Percentiles rank a stretch among this genome's conserved stretches.
phyloP scores from a whole-genome alignment of 305 asterid species.

The Ruellia speciosa region DNA sequence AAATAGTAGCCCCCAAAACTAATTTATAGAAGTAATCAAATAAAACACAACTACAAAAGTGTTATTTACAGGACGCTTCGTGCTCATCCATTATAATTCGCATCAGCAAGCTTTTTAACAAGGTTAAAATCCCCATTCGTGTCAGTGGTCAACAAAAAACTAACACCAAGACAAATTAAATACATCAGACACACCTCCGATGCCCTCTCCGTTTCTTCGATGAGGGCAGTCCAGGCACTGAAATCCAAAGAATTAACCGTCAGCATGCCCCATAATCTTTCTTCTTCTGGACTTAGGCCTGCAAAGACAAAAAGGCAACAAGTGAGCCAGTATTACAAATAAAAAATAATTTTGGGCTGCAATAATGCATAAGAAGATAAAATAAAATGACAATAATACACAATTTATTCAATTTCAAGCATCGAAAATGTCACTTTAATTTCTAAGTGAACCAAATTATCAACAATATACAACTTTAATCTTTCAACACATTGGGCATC shows the following conservation, averaged over 20 bases:
- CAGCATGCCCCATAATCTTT: constrained; percentile 89
- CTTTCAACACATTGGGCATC: background rate
- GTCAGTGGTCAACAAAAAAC: background rate
- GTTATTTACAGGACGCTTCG: background rate
- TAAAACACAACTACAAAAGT: background rate
- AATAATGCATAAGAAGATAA: no score
- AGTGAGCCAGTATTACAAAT: constrained; percentile 10
- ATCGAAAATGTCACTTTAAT: background rate
- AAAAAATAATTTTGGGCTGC: constrained; percentile 5
- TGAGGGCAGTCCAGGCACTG: constrained; percentile 84
- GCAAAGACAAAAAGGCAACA: constrained; percentile 14
- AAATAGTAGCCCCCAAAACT: background rate
- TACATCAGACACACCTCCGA: constrained; percentile 54
- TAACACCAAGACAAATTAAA: constrained; percentile 7
- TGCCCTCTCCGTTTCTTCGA: constrained; percentile 88
- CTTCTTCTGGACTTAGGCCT: constrained; percentile 87
- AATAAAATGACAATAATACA: background rate
- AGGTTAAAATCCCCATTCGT: background rate
- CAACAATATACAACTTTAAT: constrained; percentile 1
- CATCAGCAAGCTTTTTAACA: background rate
- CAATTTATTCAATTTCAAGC: background rate
- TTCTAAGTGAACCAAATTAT: constrained; percentile 7
- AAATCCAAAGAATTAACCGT: constrained; percentile 80
- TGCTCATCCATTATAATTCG: background rate
- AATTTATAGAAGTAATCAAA: background rate